Conservation (phyloP, 176 grass and related monocot genomes). For the Phyllostachys edulis region DNA sequence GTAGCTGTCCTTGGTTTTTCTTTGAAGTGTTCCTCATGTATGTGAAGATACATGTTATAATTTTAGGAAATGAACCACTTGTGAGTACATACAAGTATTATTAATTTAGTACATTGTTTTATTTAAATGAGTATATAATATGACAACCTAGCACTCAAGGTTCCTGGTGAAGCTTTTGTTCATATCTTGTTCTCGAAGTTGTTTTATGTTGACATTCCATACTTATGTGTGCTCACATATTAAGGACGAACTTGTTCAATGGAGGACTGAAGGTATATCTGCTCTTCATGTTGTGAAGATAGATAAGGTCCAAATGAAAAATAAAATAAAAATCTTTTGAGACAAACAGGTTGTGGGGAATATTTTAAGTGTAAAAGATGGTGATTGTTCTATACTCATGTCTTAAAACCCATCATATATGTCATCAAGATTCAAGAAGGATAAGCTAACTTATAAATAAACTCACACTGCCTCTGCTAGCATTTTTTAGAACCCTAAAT, state of each 20-base stretch:
- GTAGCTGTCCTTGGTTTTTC: not conserved
- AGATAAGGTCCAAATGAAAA: not conserved
- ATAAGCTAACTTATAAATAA: not conserved
- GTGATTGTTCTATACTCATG: not conserved
- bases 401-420: not conserved
- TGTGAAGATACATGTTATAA: not conserved
- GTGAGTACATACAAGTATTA: not conserved
- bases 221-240: not conserved
- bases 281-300: not conserved
- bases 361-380: slow-evolving; percentile 2
- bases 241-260: not conserved
- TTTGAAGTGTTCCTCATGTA: not conserved
- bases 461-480: not conserved
- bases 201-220: not conserved
- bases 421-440: not conserved
- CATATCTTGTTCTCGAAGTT: not conserved
- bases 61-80: not conserved
- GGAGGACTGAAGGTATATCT: not conserved
- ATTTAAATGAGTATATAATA: not conserved
- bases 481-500: not conserved
- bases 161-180: not conserved
- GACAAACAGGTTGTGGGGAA: not conserved
- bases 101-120: not conserved
- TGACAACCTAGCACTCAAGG: not conserved
- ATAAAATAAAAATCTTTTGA: not conserved